Conservation (phyloP, 1,284 basidiomycete species). For the Blastosporella zonata region DNA sequence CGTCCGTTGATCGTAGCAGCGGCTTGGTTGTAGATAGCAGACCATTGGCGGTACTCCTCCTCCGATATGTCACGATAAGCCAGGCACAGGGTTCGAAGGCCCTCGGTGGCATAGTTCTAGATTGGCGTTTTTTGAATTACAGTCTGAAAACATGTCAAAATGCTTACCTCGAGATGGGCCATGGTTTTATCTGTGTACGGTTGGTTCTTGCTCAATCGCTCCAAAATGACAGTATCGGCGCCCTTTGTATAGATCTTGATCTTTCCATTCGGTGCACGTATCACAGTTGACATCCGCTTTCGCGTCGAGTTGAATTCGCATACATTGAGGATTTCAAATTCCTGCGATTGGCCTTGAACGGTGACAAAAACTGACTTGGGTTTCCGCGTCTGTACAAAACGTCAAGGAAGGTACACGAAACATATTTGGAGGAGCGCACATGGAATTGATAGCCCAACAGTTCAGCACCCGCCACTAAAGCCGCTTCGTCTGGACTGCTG, state of each 20-base stretch:
- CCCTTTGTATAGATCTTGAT: constrained; percentile 98
- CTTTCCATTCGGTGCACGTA: constrained; percentile 84
- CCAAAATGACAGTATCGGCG: constrained; percentile 95
- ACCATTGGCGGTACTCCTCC: constrained; percentile 91
- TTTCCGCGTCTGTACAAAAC: constrained; percentile 76
- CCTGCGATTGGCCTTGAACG: constrained; percentile 67
- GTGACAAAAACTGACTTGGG: constrained; percentile 93
- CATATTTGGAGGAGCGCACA: constrained; percentile 40
- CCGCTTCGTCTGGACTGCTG: constrained; percentile 97
- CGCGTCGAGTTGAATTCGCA: constrained; percentile 99
- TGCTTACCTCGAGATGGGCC: constrained; percentile 80
- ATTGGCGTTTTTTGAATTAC: constrained; percentile 11
- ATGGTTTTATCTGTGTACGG: constrained; percentile 86
- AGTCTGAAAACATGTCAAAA: constrained; percentile 6
- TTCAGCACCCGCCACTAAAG: constrained; percentile 93
- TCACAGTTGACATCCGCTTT: constrained; percentile 96
- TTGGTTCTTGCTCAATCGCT: constrained; percentile 81
- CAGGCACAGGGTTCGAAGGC: constrained; percentile 94
- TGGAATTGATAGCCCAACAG: constrained; percentile 92
- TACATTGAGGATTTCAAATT: constrained; percentile 93
- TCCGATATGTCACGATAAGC: constrained; percentile 91
- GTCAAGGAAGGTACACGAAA: constrained; percentile 2
- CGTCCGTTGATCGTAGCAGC: constrained; percentile 91
- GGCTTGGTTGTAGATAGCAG: constrained; percentile 84
- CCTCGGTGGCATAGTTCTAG: constrained; percentile 95